phyloP scores from a whole-genome alignment of 148 eudicot genomes.

The Rhododendron griersonianum region DNA sequence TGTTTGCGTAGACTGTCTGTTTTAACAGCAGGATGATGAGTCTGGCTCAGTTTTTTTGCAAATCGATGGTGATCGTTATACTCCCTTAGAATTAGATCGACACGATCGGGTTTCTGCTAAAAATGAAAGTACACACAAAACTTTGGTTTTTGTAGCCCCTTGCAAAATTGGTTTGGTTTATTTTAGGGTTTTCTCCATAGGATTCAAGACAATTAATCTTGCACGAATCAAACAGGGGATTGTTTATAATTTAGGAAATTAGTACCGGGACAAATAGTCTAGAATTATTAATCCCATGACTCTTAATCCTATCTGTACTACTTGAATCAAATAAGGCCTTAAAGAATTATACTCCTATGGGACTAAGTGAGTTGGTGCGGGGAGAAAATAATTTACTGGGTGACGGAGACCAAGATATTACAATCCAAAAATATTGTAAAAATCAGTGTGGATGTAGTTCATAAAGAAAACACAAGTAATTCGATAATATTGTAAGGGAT shows the following conservation, averaged over 20 bases:
- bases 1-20: neutral
- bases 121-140: neutral
- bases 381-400: neutral
- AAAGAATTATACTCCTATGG: neutral
- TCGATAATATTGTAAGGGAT: too few relatives aligned
- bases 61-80: neutral
- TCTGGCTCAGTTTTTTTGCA: neutral
- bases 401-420: neutral
- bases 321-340: too few relatives aligned
- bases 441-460: neutral
- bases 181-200: neutral
- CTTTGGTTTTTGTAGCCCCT: neutral
- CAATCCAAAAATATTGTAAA: neutral
- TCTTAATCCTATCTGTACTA: too few relatives aligned
- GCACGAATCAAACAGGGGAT: too few relatives aligned
- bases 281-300: too few relatives aligned
- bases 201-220: neutral
- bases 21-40: neutral
- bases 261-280: too few relatives aligned
- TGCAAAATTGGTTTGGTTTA: neutral
- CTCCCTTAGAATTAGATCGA: neutral
- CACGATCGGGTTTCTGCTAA: neutral
- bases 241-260: too few relatives aligned
- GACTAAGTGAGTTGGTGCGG: neutral
- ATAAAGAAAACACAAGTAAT: neutral